Conservation (phyloP, 306 rosid species). For the Inga laurina region DNA sequence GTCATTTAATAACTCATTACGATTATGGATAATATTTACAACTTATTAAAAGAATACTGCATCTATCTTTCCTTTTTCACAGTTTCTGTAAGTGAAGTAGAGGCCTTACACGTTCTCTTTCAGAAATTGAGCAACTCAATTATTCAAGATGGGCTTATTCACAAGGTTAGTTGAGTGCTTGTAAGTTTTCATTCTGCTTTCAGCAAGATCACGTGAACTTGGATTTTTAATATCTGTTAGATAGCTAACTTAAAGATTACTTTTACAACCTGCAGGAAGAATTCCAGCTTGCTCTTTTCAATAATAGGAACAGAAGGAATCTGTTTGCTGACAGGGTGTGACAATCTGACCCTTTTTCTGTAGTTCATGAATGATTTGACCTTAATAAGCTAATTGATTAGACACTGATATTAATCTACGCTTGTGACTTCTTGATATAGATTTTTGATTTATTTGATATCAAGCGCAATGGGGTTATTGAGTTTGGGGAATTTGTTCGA, state of each 20-base stretch:
- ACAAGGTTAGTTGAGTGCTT: conserved; percentile 55
- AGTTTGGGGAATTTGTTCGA: conserved; percentile 85
- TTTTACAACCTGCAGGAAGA: conserved; percentile 64
- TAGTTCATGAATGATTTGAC: conserved; percentile 2
- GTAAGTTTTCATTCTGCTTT: conserved; percentile 11
- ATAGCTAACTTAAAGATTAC: conserved; percentile 5
- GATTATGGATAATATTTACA: background rate
- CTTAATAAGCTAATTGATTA: conserved; percentile 4
- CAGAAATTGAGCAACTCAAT: conserved; percentile 85
- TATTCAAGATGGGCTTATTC: conserved; percentile 75
- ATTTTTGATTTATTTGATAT: conserved; percentile 78
- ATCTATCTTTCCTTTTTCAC: conserved; percentile 20
- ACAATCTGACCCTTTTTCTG: conserved; percentile 24
- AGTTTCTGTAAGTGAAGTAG: conserved; percentile 84
- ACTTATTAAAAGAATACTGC: background rate
- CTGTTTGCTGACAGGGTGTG: conserved; percentile 87
- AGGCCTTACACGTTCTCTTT: conserved; percentile 77
- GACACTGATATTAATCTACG: conserved; percentile 8
- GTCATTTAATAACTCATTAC: background rate
- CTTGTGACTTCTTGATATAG: conserved; percentile 38
- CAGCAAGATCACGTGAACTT: background rate
- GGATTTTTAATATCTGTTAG: background rate
- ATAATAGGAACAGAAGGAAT: conserved; percentile 58
- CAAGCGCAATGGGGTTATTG: conserved; percentile 82
- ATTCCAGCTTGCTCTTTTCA: conserved; percentile 88